Evolutionary conservation across 768 basidiomycete species (phyloP).

Genomic region (Albatrellus ellisii): DNA sequence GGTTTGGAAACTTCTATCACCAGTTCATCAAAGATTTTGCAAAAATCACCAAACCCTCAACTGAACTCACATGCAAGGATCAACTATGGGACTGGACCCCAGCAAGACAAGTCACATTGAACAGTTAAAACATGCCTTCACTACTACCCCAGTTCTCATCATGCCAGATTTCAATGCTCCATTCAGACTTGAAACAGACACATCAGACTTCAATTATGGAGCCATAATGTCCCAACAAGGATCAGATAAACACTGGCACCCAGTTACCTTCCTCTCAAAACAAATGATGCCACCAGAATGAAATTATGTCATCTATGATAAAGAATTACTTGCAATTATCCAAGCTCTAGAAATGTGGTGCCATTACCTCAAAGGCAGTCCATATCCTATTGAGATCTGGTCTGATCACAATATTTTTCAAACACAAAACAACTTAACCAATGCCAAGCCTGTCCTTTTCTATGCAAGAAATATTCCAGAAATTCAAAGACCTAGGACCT

Average conservation of each 20-base stretch:
- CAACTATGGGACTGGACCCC: not conserved
- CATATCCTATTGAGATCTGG: constrained; percentile 12
- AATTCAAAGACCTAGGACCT: too few species aligned
- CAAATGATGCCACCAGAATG: constrained; percentile 15
- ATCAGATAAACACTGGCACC: constrained; percentile 1
- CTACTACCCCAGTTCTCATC: not conserved
- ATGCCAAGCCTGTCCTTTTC: constrained; percentile 21
- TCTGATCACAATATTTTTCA: constrained; percentile 21
- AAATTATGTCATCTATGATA: too few species aligned
- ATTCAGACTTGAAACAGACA: not conserved
- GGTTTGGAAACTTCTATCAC: not conserved
- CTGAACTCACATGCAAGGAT: not conserved
- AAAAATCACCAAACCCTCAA: not conserved
- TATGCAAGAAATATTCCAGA: too few species aligned
- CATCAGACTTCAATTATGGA: not conserved
- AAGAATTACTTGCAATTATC: constrained; percentile 26
- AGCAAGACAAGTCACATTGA: not conserved
- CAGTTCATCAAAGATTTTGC: not conserved
- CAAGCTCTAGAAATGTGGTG: constrained; percentile 15
- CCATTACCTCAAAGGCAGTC: constrained; percentile 15
- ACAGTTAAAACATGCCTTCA: not conserved
- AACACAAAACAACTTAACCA: constrained; percentile 16
- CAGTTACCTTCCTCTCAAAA: constrained; percentile 8
- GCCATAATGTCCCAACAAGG: not conserved
- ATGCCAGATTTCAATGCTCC: not conserved